A percentile compares a stretch with the other conserved stretches of the same genome.
Conservation (phyloP, 139 green algal genomes). For the Closterium sp. region DNA sequence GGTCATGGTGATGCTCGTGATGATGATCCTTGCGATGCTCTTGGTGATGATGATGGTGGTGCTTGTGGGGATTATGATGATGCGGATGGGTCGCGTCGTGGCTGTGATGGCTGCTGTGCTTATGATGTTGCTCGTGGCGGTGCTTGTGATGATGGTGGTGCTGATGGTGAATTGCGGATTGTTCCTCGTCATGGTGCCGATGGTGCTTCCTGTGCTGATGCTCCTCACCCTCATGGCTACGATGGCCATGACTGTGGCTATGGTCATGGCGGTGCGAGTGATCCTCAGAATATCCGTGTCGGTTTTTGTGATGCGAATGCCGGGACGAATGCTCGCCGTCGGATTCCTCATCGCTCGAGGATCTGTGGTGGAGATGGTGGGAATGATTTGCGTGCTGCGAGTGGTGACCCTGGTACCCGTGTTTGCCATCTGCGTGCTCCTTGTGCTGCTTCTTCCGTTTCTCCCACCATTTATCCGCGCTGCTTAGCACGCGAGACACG, state of each 20-base stretch:
- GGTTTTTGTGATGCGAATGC: background rate
- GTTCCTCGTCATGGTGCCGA: background rate
- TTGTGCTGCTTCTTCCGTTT: background rate
- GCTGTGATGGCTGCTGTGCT: background rate
- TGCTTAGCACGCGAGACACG: background rate
- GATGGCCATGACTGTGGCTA: background rate
- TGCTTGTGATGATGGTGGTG: background rate
- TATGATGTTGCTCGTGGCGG: background rate
- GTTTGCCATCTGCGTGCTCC: background rate
- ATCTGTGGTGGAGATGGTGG: background rate
- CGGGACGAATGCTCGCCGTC: background rate
- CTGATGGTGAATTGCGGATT: background rate
- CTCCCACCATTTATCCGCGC: background rate
- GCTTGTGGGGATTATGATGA: background rate
- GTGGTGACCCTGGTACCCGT: background rate
- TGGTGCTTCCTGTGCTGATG: background rate
- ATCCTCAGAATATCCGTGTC: background rate
- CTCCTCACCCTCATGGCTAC: background rate
- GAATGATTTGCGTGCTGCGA: background rate
- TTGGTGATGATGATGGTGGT: background rate
- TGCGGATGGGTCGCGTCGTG: background rate
- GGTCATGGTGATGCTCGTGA: background rate
- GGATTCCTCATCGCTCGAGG: background rate
- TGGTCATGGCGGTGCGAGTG: background rate
- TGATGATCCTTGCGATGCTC: background rate